These are phyloP conservation scores for Candida neerlandica DNA, from an alignment of 1,139 yeast species.

Conservation along the genomic window DNA sequence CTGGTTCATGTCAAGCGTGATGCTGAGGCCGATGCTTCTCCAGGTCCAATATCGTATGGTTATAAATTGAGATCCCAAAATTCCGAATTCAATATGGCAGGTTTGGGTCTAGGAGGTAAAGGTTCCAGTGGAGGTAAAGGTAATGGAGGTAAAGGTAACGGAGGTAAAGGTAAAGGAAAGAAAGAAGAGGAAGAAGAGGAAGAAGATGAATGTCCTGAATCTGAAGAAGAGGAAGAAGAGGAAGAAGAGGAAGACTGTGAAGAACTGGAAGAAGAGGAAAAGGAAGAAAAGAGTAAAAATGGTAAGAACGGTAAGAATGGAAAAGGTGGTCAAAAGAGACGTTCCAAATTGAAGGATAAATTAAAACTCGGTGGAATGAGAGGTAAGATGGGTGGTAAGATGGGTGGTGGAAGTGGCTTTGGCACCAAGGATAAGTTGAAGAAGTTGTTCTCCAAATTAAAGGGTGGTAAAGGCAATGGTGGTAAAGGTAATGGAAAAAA, in stretches of 20 bases:
- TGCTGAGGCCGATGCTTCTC: neutral
- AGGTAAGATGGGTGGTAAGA: neutral
- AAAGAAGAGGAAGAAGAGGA: conserved; percentile 1
- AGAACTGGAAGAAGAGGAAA: neutral
- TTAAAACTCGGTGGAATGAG: neutral
- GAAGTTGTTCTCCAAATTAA: neutral
- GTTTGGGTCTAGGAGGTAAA: neutral
- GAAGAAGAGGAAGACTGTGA: neutral
- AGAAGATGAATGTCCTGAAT: conserved; percentile 1
- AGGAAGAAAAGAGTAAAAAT: neutral
- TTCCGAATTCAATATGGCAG: neutral
- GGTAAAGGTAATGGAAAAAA: neutral
- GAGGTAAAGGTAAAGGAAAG: conserved; percentile 1
- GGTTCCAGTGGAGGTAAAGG: neutral
- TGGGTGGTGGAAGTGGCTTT: neutral
- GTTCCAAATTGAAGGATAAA: conserved; percentile 5
- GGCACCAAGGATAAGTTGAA: neutral
- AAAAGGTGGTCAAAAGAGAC: conserved; percentile 3
- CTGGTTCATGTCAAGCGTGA: neutral
- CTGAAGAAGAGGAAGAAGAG: conserved; percentile 1
- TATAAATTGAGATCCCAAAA: no score
- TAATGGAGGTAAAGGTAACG: neutral
- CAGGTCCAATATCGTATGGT: neutral
- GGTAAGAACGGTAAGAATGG: neutral
- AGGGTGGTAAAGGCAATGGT: neutral